Evolutionary conservation across 148 eudicot species (phyloP).

Genomic region (Heliosperma pusillum): DNA sequence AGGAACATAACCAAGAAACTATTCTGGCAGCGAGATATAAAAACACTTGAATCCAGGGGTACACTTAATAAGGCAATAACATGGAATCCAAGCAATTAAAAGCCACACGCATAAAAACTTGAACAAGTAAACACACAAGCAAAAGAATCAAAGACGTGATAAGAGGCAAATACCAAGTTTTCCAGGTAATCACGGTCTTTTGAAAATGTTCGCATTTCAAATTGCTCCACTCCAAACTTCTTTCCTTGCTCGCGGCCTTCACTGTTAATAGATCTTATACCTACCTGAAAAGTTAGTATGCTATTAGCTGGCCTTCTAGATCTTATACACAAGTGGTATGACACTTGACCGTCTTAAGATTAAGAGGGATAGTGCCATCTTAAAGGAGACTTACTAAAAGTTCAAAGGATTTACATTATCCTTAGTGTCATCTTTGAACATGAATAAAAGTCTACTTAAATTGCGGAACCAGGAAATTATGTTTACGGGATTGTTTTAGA

Average conservation of each 20-base stretch:
- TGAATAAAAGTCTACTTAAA: neutral
- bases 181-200: constrained; percentile 67
- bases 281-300: constrained; percentile 51
- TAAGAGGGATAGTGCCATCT: too few relatives aligned
- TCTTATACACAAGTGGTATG: too few relatives aligned
- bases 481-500: neutral
- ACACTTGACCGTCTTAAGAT: too few relatives aligned
- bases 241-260: constrained; percentile 98
- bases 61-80: neutral
- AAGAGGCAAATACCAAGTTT: constrained; percentile 56
- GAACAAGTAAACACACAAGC: neutral
- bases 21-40: neutral
- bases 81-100: neutral
- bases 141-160: neutral
- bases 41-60: neutral
- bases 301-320: neutral
- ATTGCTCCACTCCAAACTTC: constrained; percentile 96
- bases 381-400: too few relatives aligned
- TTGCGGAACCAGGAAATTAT: neutral
- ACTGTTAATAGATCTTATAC: constrained; percentile 72
- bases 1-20: neutral
- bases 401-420: neutral
- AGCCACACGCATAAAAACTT: neutral
- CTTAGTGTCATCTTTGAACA: neutral
- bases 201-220: constrained; percentile 91